Base-by-base conservation (phyloP, 805 yeast genomes). In the Candida patagonica region DNA sequence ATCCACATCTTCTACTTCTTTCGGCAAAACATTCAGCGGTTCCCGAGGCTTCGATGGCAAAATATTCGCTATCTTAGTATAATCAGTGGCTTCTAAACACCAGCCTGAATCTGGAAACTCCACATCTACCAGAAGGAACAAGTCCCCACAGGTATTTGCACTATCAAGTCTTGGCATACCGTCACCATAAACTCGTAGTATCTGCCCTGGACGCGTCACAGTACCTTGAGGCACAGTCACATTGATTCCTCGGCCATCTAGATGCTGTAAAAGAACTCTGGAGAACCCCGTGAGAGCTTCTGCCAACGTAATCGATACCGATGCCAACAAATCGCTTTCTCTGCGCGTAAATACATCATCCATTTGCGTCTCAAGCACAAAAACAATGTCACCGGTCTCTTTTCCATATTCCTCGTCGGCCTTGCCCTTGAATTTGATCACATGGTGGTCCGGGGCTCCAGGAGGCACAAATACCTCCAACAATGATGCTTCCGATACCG, bases 241-340 rank as follows among this genome's bases (percentile, higher is more conserved):
- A 38, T 71, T 71, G 10, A 87, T 59, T 26, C 76, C 73, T 46
- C 96, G 74, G 13, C 80, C 88, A 59, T 92, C 97, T 41, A 88
- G 67, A 47, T 85, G 92, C 47, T 73, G 73, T 7, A 81, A 62
- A 2, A 86, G 65, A 9, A 73, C 70, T 38, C 73, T 70, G 26
- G 71, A 63, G 52, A 88, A 80, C 2, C 97, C 97, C 43, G 85
- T 73, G n/a, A 89, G 65, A 0, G 96, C 79, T 48, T 89, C 97
- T 10, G 74, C 74, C 38, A 89, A 64, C 2, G 94, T 67, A 29
- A 89, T 73, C 6, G 64, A 65, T 29, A 78, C 60, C 22, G 68
- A 64, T 2, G 84, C 70, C 48, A 73, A 74, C 37, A 92, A 61
- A 56, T 88, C 89, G 46, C 74, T 59, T 6, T 74, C 80, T 16